Conservation (phyloP, 2,329 filamentous ascomycete species). For the Cladosporium phlei region DNA sequence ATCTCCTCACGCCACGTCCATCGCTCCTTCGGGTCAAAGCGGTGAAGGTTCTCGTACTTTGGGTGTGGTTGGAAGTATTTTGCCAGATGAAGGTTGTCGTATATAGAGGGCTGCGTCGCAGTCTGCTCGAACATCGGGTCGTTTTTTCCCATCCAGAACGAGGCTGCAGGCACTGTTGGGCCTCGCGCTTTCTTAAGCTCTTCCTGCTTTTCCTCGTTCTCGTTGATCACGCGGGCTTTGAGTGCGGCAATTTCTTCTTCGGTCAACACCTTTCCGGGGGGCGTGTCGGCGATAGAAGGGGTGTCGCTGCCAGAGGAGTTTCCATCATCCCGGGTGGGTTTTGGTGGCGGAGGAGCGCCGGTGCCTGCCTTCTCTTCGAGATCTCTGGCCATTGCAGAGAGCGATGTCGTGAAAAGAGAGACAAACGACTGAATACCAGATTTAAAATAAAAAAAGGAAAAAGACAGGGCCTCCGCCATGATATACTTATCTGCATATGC, state of each 20-base stretch:
- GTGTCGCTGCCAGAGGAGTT: neutral
- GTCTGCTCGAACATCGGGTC: neutral
- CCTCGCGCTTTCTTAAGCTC: neutral
- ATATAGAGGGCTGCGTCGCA: neutral
- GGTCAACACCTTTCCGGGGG: neutral
- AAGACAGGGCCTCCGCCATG: neutral
- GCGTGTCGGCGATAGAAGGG: neutral
- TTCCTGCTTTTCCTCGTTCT: neutral
- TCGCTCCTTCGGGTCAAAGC: slow-evolving; percentile 53
- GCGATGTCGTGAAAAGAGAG: neutral
- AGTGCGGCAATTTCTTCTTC: neutral
- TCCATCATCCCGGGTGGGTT: neutral
- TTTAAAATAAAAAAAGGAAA: neutral
- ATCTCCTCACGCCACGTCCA: slow-evolving; percentile 56
- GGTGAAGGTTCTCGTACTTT: slow-evolving; percentile 54
- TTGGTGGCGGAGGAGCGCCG: neutral
- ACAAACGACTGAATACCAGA: neutral
- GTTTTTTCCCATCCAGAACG: slow-evolving; percentile 1
- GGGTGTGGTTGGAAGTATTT: slow-evolving; percentile 2
- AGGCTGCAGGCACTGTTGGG: neutral
- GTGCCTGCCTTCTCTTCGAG: neutral
- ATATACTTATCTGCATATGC: neutral
- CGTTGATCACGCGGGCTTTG: slow-evolving; percentile 4
- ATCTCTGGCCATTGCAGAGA: neutral
- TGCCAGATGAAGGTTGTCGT: neutral